Base-by-base conservation (phyloP, 1,284 basidiomycete species). In the Pseudozyma hubeiensis region DNA sequence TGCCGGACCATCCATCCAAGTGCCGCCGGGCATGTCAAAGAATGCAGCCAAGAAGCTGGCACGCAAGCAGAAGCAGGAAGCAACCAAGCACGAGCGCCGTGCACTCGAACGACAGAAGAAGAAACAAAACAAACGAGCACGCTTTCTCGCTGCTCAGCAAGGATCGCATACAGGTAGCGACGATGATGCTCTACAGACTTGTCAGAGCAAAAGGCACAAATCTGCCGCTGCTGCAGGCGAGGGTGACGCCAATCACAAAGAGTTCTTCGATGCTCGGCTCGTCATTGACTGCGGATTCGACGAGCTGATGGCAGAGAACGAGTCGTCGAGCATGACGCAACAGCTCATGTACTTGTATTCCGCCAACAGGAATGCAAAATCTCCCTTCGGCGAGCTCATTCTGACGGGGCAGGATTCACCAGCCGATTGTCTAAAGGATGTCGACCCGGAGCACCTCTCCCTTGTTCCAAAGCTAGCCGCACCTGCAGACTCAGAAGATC, bases 201-300 rank as follows among this genome's bases (percentile, higher is more conserved):
- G 10, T 87, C 87, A 4, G 88, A 87, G 9, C 66, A 64, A 52
- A 45, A 48, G 47, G 30, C 53, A 13, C 33, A 65, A 29, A 43
- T 8, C 41, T 33, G 24, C 24, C 24, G 14, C 40, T 24, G 48
- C 87, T 51, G 55, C 67, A 49, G 85, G 73, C 52, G 84, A 80
- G 44, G 80, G 84, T 48, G 86, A 84, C 59, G 83, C 80, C 59
- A 85, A 85, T 6, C 52, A 6, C 33, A 63, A 57, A 68, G 85
- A 75, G 59, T 87, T 83, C 30, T 94, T 93, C 81, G 56, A 61
- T 40, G 81, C 81, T 17, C 89, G 88, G 37, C 88, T 99, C 2
- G 89, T 97, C 19, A 86, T 99, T 31, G 97, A 99, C 86, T 87
- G 97, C 7, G 93, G 91, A 3, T 99, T 99, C 83, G 97, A 99